These are phyloP conservation scores for Austropuccinia psidii DNA, from an alignment of 1,284 basidiomycete genomes.

Conservation along the genomic window DNA sequence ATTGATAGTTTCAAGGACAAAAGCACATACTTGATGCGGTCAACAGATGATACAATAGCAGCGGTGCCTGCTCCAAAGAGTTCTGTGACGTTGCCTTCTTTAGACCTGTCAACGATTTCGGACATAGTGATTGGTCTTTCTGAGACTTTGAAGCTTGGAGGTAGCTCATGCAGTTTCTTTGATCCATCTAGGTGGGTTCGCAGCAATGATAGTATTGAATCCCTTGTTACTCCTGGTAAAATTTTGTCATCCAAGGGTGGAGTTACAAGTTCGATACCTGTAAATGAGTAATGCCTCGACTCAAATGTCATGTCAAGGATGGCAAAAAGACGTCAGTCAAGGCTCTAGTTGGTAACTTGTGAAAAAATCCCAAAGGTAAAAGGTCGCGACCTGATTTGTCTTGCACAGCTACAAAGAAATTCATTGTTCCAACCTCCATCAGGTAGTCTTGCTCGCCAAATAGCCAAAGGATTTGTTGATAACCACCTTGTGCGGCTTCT, in stretches of 20 bases:
- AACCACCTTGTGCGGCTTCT: constrained; percentile 71
- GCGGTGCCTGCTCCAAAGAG: constrained; percentile 92
- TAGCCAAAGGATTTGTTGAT: constrained; percentile 92
- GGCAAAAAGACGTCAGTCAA: too few species aligned
- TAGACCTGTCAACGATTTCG: constrained; percentile 68
- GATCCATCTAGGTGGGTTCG: constrained; percentile 63
- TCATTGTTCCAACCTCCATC: constrained; percentile 72
- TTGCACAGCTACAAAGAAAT: constrained; percentile 80
- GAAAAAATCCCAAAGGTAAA: too few species aligned
- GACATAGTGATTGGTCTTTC: constrained; percentile 83
- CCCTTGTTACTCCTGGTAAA: constrained; percentile 90
- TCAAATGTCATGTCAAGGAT: too few species aligned
- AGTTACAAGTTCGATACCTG: constrained; percentile 71
- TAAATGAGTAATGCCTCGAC: neutral
- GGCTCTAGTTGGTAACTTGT: too few species aligned
- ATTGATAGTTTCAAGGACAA: too few species aligned
- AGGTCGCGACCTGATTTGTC: constrained; percentile 65
- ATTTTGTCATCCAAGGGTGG: constrained; percentile 92
- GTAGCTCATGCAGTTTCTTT: constrained; percentile 55
- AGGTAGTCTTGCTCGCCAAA: constrained; percentile 76
- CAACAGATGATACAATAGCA: constrained; percentile 51
- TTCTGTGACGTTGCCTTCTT: constrained; percentile 68
- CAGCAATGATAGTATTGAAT: constrained; percentile 76
- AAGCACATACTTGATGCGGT: constrained; percentile 16
- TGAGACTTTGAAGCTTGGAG: constrained; percentile 61